Evolutionary conservation across 2,329 filamentous ascomycete genomes (phyloP).

Genomic region (Curvularia spicifera): DNA sequence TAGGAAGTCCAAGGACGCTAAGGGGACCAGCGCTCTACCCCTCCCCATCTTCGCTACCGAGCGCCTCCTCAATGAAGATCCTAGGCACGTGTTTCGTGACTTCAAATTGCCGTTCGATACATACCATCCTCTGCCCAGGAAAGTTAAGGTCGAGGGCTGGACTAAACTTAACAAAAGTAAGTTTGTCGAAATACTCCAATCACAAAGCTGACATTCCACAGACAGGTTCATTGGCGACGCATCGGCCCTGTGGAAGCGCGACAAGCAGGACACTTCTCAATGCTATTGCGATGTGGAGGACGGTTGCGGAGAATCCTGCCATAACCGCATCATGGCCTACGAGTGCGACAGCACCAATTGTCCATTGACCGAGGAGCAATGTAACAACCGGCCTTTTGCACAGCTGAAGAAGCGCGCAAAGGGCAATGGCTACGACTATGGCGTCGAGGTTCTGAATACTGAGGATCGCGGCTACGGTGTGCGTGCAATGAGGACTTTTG

Average conservation of each 20-base stretch:
- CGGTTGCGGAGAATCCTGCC: conserved; percentile 87
- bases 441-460: conserved; percentile 95
- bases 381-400: conserved; percentile 87
- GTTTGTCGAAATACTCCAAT: conserved; percentile 39
- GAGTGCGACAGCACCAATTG: conserved; percentile 94
- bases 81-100: conserved; percentile 61
- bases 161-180: conserved; percentile 88
- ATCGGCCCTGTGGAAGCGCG: conserved; percentile 79
- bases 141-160: conserved; percentile 93
- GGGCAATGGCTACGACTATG: conserved; percentile 86
- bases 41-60: conserved; percentile 80
- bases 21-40: conserved; percentile 68
- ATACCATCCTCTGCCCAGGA: conserved; percentile 83
- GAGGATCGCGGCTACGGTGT: conserved; percentile 88
- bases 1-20: conserved; percentile 30
- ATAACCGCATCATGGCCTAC: conserved; percentile 96
- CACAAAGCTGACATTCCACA: conserved; percentile 47
- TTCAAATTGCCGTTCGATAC: conserved; percentile 91
- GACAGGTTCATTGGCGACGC: conserved; percentile 92
- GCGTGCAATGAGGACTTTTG: conserved; percentile 85
- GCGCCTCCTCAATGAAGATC: conserved; percentile 69
- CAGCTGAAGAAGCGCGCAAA: conserved; percentile 70
- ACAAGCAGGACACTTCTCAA: conserved; percentile 74
- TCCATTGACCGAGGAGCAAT: conserved; percentile 73
- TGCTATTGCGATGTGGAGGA: conserved; percentile 64